Evolutionary conservation across 805 yeast species (phyloP).

Genomic region (Danielia reshetovae): DNA sequence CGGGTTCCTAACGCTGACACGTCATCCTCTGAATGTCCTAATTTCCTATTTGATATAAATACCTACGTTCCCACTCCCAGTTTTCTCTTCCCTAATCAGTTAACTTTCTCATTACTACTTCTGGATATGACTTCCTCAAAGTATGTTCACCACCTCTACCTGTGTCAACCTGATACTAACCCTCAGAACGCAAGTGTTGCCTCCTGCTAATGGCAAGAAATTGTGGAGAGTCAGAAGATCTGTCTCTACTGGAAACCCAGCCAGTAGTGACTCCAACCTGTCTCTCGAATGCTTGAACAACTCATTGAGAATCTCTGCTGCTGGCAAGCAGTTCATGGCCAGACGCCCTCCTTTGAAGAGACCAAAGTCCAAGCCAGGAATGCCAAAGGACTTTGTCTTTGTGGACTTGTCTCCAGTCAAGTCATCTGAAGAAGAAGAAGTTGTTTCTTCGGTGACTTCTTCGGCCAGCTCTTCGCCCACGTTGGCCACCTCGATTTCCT

Average conservation of each 20-base stretch:
- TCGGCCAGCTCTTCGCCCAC: conserved; percentile 1
- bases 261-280: conserved; percentile 15
- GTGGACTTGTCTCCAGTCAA: conserved; percentile 43
- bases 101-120: conserved; percentile 1
- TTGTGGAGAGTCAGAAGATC: conserved; percentile 42
- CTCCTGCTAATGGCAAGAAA: conserved; percentile 44
- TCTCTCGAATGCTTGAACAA: conserved; percentile 39
- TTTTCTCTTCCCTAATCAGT: too few relatives aligned
- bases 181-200: conserved; percentile 21
- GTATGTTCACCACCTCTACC: conserved; percentile 4
- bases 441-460: conserved; percentile 1
- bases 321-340: conserved; percentile 29
- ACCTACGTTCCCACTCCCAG: not conserved
- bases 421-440: conserved; percentile 17
- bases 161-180: not conserved
- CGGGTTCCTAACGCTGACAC: conserved; percentile 1
- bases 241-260: conserved; percentile 12
- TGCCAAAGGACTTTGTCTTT: conserved; percentile 43
- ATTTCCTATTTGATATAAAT: conserved; percentile 3
- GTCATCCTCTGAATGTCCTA: not conserved
- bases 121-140: not conserved
- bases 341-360: conserved; percentile 40
- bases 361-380: conserved; percentile 43
- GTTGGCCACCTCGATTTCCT: not conserved
- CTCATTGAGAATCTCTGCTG: conserved; percentile 40